phyloP scores from a whole-genome alignment of 2,329 filamentous ascomycete genomes.

The Domatiomyces catenatus region DNA sequence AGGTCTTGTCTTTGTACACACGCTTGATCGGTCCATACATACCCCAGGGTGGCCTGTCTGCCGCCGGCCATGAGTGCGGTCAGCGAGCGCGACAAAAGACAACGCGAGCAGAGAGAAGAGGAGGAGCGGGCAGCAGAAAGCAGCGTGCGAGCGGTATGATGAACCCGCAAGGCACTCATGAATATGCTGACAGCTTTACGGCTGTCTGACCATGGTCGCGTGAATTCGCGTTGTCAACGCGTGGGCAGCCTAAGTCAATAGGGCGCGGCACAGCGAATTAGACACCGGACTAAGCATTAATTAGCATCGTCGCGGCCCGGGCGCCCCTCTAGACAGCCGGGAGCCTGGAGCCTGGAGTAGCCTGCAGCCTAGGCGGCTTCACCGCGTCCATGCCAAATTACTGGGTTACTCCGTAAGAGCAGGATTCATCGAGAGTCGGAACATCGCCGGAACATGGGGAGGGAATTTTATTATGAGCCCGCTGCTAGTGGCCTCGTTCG shows the following conservation, averaged over 20 bases:
- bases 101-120: not conserved
- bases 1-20: slow-evolving; percentile 1
- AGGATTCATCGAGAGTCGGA: not conserved
- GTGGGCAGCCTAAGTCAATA: not conserved
- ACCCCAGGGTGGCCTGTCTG: slow-evolving; percentile 78
- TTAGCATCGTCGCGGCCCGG: too few relatives aligned
- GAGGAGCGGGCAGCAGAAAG: not conserved
- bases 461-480: too few relatives aligned
- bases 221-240: not conserved
- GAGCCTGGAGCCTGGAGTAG: too few relatives aligned
- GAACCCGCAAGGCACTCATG: not conserved
- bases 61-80: slow-evolving; percentile 13
- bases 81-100: not conserved
- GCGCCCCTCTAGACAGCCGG: too few relatives aligned
- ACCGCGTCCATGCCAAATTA: too few relatives aligned
- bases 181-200: not conserved
- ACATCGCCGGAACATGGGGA: not conserved
- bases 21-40: slow-evolving; percentile 50
- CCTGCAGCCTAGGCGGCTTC: too few relatives aligned
- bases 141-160: not conserved
- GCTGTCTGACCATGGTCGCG: not conserved
- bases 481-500: too few relatives aligned
- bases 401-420: too few relatives aligned
- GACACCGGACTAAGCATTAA: not conserved
- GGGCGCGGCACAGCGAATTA: not conserved